These are phyloP conservation scores for Coemansia sp. DNA, from an alignment of 192 early-diverging fungal species.

Conservation along the genomic window DNA sequence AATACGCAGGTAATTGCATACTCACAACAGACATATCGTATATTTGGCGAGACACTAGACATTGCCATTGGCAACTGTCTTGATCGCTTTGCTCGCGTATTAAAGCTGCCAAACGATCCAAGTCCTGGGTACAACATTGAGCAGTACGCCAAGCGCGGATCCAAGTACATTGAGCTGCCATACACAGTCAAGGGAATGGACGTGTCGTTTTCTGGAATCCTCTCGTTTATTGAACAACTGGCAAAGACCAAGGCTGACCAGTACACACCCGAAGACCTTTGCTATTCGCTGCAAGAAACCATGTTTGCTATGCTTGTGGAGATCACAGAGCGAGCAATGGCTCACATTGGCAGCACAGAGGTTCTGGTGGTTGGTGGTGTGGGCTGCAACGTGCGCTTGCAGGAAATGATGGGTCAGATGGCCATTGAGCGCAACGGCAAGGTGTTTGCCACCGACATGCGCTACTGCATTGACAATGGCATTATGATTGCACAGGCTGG, in stretches of 20 bases:
- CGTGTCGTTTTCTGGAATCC: constrained; percentile 95
- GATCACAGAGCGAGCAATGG: constrained; percentile 98
- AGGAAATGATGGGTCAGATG: constrained; percentile 99
- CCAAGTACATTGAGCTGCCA: constrained; percentile 82
- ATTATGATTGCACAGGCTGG: constrained; percentile 99
- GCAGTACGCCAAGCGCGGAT: constrained; percentile 89
- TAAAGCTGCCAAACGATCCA: constrained; percentile 94
- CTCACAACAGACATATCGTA: constrained; percentile 87
- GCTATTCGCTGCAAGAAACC: constrained; percentile 95
- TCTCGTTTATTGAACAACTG: constrained; percentile 81
- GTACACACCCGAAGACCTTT: constrained; percentile 84
- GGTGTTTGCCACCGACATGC: constrained; percentile 95
- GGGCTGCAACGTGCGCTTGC: constrained; percentile 90
- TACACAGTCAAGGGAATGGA: constrained; percentile 99
- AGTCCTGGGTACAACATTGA: constrained; percentile 98
- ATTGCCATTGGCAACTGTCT: constrained; percentile 98
- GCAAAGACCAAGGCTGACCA: constrained; percentile 60
- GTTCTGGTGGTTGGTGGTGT: constrained; percentile 97
- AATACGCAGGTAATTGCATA: constrained; percentile 99
- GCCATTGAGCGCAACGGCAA: constrained; percentile 79
- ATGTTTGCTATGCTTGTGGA: constrained; percentile 99
- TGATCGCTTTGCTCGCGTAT: constrained; percentile 93
- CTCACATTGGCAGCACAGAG: constrained; percentile 87
- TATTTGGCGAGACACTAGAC: constrained; percentile 98
- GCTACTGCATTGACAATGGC: constrained; percentile 98